Base-by-base conservation (phyloP, 805 yeast species). In the Kodamaea hsintzibuensis region DNA sequence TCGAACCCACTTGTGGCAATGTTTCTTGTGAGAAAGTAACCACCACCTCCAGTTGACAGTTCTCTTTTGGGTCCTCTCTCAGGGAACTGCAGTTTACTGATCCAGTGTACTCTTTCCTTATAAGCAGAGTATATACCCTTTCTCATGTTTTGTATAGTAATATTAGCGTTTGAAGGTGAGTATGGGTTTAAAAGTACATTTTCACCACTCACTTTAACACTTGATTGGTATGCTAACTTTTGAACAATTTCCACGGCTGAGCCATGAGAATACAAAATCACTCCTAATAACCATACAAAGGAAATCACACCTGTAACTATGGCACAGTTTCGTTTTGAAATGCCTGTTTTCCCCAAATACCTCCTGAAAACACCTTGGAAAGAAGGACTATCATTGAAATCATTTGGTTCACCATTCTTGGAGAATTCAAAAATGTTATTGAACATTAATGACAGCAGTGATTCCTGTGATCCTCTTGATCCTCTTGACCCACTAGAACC, bases 161-260 rank as follows among this genome's bases (percentile, higher is more conserved):
- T 50, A 52, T 73, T 75, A 13, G 59, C 50, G 42, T 58, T 57
- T 9, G 59, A 53, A 0, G 72, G 65, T 48, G 58, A 58, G 53
- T 71, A 76, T 3, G 55, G 47, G 46, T 69, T 69, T 30, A 76
- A 59, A 0, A 73, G 65, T n/a, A 71, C 56, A 53, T 73, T 73
- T 35, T 62, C 57, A 25, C 68, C 69, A 40, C 63, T 61, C 27
- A 67, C 54, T 18, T 59, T 60, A 4, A 66, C 57, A 49, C 58
- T 60, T 3, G 72, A 63, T 3, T 58, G 55, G 58, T 61, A 17
- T 16, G 51, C 42, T 35, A 42, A 35, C 3, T 48, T 27, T 16
- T 22, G 1, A 67, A 58, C 9, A 66, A 63, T 39, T 69, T 64
- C 27, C 6, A 48, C 35, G 16, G 51, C 44, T 37, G 19, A 35